Base-by-base conservation (phyloP, 345 rosid species). In the thale cress (Arabidopsis thaliana) region DNA sequence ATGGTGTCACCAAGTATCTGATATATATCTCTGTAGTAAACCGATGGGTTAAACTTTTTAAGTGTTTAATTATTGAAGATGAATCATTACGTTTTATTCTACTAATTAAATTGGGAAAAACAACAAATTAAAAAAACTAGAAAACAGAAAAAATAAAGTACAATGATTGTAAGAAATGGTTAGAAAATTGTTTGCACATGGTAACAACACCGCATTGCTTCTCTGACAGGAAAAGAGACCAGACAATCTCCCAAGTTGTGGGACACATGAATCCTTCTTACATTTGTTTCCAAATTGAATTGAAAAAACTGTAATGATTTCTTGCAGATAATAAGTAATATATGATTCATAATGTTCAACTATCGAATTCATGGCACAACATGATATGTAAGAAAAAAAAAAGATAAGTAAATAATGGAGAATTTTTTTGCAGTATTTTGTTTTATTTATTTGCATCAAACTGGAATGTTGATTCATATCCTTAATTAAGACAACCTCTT, bases 221-320 rank as follows among this genome's bases (percentile, higher is more conserved):
- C 68, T 46, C 69, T 59, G 74, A 50, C 79, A 51, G 30, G 48
- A 42, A 59, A 75, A 75, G 63, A 68, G 74, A 60, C 62, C 74
- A 75, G 74, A 75, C 79, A 68, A 68, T 51, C 79, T 75, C 79
- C 73, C 74, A 75, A 68, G 38, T 60, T 59, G 74, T 75, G 74
- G 79, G 79, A 67, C 79, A 67, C 62, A 67, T 59, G 44, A 67
- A 28, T 68, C 69, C 40, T 65, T 52, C 62, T 55, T 57, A 67
- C 66, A 50, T 50, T 45, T 22, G 46, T 66, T 73, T 33, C 64
- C 63, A 52, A 62, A 28, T 60, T 71, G 32, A 33, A 59, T 46
- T 34, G 36, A 13, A 5, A 14, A 48, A 14, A 10, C 37, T 59
- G 67, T 71, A 59, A 59, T 59, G 76, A 28, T 30, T 49, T 36